phyloP scores from a whole-genome alignment of 768 basidiomycete species.

The Fibroporia radiculosa region DNA sequence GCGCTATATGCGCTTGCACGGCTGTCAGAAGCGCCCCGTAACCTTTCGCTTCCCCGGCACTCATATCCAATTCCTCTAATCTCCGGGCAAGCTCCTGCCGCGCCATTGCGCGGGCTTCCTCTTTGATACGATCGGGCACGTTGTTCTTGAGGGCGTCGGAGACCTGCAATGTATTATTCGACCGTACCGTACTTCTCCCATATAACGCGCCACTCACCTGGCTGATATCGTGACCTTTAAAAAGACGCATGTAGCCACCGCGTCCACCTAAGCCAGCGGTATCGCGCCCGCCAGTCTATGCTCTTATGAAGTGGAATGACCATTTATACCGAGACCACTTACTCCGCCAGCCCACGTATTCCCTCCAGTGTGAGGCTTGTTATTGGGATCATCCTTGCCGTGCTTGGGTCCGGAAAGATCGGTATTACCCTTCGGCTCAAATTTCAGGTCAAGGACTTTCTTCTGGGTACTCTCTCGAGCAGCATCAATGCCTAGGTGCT shows the following conservation, averaged over 20 bases:
- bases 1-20: constrained; percentile 53
- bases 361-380: constrained; percentile 50
- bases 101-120: constrained; percentile 61
- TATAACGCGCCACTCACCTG: constrained; percentile 30
- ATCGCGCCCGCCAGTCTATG: constrained; percentile 54
- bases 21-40: constrained; percentile 45
- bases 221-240: constrained; percentile 56
- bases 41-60: constrained; percentile 41
- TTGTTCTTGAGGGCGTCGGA: constrained; percentile 46
- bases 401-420: constrained; percentile 48
- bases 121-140: constrained; percentile 54
- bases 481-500: constrained; percentile 48
- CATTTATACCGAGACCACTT: constrained; percentile 4
- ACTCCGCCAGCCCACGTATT: constrained; percentile 64
- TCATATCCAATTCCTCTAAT: constrained; percentile 60
- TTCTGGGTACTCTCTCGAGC: constrained; percentile 47
- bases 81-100: constrained; percentile 51
- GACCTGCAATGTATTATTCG: constrained; percentile 24
- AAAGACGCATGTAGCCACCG: constrained; percentile 61
- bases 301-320: neutral
- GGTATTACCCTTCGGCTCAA: constrained; percentile 44
- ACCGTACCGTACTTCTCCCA: neutral
- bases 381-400: constrained; percentile 50
- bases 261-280: constrained; percentile 60
- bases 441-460: constrained; percentile 43